Conservation (phyloP, 78 protist genomes). For the Bigelowiella natans region DNA sequence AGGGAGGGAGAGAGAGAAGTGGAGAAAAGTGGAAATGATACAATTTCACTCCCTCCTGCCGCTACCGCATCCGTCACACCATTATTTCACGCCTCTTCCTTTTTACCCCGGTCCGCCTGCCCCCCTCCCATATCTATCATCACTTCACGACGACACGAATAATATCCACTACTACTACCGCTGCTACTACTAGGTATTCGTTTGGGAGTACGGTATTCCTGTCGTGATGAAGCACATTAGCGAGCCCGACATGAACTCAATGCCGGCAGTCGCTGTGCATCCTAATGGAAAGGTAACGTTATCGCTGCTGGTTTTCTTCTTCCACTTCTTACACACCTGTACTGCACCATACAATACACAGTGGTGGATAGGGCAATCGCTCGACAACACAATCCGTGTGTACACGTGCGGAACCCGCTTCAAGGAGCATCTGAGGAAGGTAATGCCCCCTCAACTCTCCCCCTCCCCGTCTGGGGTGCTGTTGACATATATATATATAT, state of each 20-base stretch:
- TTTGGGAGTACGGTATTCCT: slow-evolving; percentile 18
- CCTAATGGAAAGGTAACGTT: background rate
- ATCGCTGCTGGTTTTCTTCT: background rate
- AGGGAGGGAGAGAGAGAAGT: too few relatives aligned
- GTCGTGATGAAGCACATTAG: slow-evolving; percentile 18
- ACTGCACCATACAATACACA: background rate
- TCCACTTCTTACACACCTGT: background rate
- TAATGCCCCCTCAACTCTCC: too few relatives aligned
- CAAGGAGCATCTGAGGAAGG: background rate
- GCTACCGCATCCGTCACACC: too few relatives aligned
- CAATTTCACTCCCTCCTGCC: too few relatives aligned
- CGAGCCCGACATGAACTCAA: slow-evolving; percentile 7
- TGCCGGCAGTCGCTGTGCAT: background rate
- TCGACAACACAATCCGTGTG: background rate
- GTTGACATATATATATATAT: background rate
- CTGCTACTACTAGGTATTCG: background rate
- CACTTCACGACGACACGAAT: too few relatives aligned
- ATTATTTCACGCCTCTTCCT: too few relatives aligned
- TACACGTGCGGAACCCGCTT: background rate
- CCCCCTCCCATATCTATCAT: too few relatives aligned
- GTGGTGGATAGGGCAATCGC: background rate
- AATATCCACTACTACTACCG: too few relatives aligned
- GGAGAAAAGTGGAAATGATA: too few relatives aligned
- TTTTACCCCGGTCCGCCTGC: too few relatives aligned
- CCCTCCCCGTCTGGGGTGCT: too few relatives aligned